These are phyloP conservation scores for Quercus ilex DNA, from an alignment of 306 rosid species.

Conservation along the genomic window DNA sequence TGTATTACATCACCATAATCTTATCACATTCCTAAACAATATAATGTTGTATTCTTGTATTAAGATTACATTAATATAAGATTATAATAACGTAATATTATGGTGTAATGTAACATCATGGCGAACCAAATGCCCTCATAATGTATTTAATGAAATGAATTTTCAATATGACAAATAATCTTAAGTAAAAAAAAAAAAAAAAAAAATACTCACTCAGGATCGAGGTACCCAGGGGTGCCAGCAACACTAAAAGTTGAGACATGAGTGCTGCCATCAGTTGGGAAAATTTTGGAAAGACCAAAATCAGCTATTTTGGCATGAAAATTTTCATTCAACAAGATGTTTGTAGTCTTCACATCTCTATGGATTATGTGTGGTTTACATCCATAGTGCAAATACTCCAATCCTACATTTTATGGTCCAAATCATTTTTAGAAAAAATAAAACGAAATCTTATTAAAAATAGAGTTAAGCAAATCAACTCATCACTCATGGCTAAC, in stretches of 20 bases:
- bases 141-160: no score
- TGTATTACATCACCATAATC: no score
- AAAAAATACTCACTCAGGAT: conserved; percentile 43
- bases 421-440: no score
- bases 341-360: conserved; percentile 46
- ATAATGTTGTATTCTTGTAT: no score
- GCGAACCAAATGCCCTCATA: no score
- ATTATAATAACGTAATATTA: no score
- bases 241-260: conserved; percentile 27
- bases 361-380: conserved; percentile 39
- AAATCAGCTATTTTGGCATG: conserved; percentile 43
- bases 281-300: conserved; percentile 31
- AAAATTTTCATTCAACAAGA: conserved; percentile 36
- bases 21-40: no score
- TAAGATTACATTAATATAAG: no score
- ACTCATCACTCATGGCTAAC: conserved; percentile 17
- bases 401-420: conserved; percentile 31
- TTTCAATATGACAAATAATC: not conserved
- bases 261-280: conserved; percentile 23
- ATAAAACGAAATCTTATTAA: no score
- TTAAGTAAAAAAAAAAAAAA: not conserved
- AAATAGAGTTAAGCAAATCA: no score
- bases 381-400: conserved; percentile 51
- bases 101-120: no score
- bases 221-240: conserved; percentile 39